Base-by-base conservation (phyloP, 805 yeast species). In the Candida berthetii region DNA sequence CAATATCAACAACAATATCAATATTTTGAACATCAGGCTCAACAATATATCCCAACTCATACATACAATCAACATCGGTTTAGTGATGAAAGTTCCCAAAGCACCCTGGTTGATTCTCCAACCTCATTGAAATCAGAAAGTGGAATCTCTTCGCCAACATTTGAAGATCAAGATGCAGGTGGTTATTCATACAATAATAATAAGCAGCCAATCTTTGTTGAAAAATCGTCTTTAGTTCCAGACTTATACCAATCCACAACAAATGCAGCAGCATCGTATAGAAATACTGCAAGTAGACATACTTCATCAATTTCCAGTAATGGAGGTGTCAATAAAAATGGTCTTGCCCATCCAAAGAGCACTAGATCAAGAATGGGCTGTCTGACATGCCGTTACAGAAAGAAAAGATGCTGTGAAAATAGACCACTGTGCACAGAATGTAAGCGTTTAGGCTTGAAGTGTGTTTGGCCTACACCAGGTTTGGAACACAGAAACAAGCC, bases 401-500 rank as follows among this genome's bases (percentile, higher is more conserved):
- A 85, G 67, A 85, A 84, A 56, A 70, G 89, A 42, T 85, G 95
- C 49, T 83, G 86, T 53, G 93, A 85, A 55, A 64, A 70, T 1
- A 71, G 71, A 41, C 95, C 95, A 4, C 58, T 58, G 20, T 85
- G 95, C 53, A 56, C 66, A 1, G 89, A 85, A 50, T 85, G 95
- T 58, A 48, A 60, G n/a, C 63, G 93, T 40, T 66, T 85, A 20
- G 68, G 78, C 11, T 65, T 85, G 38, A 72, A 68, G 40, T 85
- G 95, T 55, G 65, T 70, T 20, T 85, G 91, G 85, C 93, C 95
- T 16, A 60, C 58, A 15, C 86, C 89, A 0, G 91, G 90, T 7
- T 68, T 50, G 29, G 61, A 56, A 34, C 51, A 51, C 34, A 49
- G 54, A 41, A 74, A 74, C 47, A 71, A 74, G 55, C 71, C 78